A percentile compares a stretch with the other conserved stretches of the same genome.
phyloP scores from a whole-genome alignment of 2,329 filamentous ascomycete species.

The Scytalidium sp. region DNA sequence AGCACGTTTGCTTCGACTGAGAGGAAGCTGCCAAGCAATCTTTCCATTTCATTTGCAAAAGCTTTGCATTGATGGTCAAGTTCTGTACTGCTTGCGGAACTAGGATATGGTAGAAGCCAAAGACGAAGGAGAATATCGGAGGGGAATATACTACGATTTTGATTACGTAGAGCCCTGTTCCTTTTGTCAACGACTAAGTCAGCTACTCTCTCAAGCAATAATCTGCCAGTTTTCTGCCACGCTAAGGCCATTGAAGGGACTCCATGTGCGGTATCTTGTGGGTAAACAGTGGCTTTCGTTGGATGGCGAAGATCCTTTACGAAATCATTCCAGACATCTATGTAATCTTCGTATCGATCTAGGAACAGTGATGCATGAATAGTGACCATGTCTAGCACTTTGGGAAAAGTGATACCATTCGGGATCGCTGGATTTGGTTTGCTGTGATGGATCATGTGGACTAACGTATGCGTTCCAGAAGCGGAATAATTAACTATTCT shows the following conservation, averaged over 20 bases:
- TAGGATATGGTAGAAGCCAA: slow-evolving; percentile 11
- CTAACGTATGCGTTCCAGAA: slow-evolving; percentile 5
- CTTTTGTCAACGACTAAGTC: slow-evolving; percentile 2
- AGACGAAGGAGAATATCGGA: slow-evolving; percentile 4
- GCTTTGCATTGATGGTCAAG: slow-evolving; percentile 4
- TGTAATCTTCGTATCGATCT: slow-evolving; percentile 7
- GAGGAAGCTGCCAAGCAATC: slow-evolving; percentile 2
- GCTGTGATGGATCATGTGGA: slow-evolving; percentile 5
- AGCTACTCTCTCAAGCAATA: slow-evolving; percentile 7
- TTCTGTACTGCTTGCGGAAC: slow-evolving; percentile 1
- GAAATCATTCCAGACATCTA: slow-evolving; percentile 8
- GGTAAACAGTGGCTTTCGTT: neutral
- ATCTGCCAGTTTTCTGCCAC: slow-evolving; percentile 5
- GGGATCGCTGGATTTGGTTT: neutral
- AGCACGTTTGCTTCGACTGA: slow-evolving; percentile 4
- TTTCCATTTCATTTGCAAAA: slow-evolving; percentile 5
- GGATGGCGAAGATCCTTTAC: slow-evolving; percentile 6
- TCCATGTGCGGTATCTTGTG: neutral
- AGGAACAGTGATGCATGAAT: slow-evolving; percentile 9
- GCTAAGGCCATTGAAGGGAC: neutral
- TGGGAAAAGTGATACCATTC: slow-evolving; percentile 6
- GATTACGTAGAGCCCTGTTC: neutral
- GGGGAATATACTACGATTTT: slow-evolving; percentile 4
- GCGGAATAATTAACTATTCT: neutral
- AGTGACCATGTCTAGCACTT: slow-evolving; percentile 6